A percentile compares a stretch with the other conserved stretches of the same genome.
phyloP scores from a whole-genome alignment of 2,329 filamentous ascomycete species.

The Ceratocystis ficicola region DNA sequence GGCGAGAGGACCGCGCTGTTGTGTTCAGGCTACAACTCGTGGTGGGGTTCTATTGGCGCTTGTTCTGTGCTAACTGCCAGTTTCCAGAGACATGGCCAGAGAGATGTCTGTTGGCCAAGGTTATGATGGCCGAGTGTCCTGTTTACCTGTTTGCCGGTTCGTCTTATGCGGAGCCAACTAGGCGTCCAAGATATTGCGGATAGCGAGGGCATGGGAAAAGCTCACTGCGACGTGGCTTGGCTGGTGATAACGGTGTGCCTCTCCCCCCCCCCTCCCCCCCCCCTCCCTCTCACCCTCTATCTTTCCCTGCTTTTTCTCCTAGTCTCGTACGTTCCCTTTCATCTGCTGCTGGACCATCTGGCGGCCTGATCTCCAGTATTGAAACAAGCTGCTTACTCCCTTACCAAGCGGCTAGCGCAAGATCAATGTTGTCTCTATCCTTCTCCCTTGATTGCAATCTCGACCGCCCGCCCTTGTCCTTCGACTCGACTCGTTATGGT shows the following conservation, averaged over 20 bases:
- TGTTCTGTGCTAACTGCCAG: not conserved
- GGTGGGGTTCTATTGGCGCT: not conserved
- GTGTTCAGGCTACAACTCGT: not conserved
- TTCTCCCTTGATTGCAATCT: not conserved
- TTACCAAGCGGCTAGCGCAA: not conserved
- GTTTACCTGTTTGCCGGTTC: no score
- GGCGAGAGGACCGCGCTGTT: constrained; percentile 1
- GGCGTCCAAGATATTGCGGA: no score
- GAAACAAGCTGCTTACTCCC: not conserved
- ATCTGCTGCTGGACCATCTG: not conserved
- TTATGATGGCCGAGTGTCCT: no score
- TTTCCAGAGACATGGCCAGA: not conserved
- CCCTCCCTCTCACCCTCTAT: not conserved
- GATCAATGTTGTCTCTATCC: not conserved
- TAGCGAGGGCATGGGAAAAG: no score
- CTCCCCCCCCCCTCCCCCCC: not conserved
- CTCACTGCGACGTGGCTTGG: not conserved
- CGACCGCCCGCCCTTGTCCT: not conserved
- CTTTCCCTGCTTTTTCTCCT: not conserved
- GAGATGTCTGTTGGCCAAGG: no score
- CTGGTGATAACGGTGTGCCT: not conserved
- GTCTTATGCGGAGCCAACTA: no score
- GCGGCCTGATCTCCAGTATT: not conserved
- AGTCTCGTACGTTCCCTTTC: not conserved
- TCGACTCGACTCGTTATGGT: no score